Evolutionary conservation across 768 basidiomycete genomes (phyloP).

Genomic region (Cyathus striatus): DNA sequence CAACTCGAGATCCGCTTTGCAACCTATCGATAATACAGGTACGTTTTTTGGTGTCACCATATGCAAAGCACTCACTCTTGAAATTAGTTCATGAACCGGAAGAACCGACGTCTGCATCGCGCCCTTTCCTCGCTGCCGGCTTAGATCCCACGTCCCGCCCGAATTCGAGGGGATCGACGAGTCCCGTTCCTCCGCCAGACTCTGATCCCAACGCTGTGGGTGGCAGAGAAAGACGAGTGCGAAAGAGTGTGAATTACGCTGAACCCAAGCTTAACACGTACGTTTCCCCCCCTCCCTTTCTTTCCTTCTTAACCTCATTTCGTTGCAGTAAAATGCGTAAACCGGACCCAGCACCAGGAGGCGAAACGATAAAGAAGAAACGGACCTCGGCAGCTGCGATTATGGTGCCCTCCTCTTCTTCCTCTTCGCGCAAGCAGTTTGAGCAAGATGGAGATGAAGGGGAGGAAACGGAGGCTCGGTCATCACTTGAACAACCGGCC

Average conservation of each 20-base stretch:
- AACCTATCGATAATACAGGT: slow-evolving; percentile 42
- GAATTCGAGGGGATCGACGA: slow-evolving; percentile 46
- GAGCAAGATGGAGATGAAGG: slow-evolving; percentile 22
- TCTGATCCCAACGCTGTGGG: slow-evolving; percentile 24
- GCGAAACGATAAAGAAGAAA: slow-evolving; percentile 36
- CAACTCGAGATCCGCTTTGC: slow-evolving; percentile 43
- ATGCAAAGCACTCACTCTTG: slow-evolving; percentile 1
- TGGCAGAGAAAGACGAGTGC: slow-evolving; percentile 51
- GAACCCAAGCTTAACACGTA: slow-evolving; percentile 89
- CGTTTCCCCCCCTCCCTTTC: slow-evolving; percentile 24
- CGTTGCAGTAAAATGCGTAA: slow-evolving; percentile 79
- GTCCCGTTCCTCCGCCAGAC: slow-evolving; percentile 31
- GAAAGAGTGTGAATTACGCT: slow-evolving; percentile 82
- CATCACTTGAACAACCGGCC: slow-evolving; percentile 34
- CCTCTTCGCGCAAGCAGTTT: slow-evolving; percentile 20
- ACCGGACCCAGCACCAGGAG: slow-evolving; percentile 52
- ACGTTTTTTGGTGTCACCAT: too few relatives aligned
- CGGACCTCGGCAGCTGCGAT: slow-evolving; percentile 39
- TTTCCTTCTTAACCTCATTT: slow-evolving; percentile 6
- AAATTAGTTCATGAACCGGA: slow-evolving; percentile 13
- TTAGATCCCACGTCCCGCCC: slow-evolving; percentile 37
- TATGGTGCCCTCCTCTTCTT: slow-evolving; percentile 21
- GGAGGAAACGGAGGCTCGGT: slow-evolving; percentile 33
- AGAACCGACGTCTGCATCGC: slow-evolving; percentile 6
- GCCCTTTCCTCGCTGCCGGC: slow-evolving; percentile 19